phyloP scores from a whole-genome alignment of 83 land plant species.

The Isoetes engelmannii region DNA sequence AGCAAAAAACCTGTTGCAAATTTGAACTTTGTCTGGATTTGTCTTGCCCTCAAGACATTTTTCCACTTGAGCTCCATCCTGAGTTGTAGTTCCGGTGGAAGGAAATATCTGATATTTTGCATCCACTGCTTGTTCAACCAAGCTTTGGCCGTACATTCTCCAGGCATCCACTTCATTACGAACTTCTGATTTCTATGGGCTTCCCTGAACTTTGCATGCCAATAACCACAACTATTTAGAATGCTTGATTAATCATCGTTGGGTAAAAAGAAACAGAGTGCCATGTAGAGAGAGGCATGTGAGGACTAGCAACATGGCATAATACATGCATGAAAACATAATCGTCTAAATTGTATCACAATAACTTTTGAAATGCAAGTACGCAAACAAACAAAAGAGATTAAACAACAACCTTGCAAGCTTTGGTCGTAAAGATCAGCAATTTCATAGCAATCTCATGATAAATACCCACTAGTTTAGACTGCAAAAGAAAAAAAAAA shows the following conservation, averaged over 20 bases:
- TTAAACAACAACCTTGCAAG: slow-evolving; percentile 9
- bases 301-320: too few species aligned
- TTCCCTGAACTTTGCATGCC: too few species aligned
- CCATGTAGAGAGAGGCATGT: too few species aligned
- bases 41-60: slow-evolving; percentile 22
- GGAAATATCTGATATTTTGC: slow-evolving; percentile 29
- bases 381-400: neutral
- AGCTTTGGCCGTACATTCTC: slow-evolving; percentile 31
- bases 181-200: too few species aligned
- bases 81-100: slow-evolving; percentile 27
- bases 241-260: too few species aligned
- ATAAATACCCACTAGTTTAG: slow-evolving; percentile 13
- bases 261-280: too few species aligned
- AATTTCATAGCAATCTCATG: slow-evolving; percentile 17
- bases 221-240: too few species aligned
- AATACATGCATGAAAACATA: neutral
- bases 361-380: too few species aligned
- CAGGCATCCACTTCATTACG: slow-evolving; percentile 34
- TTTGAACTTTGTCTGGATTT: neutral
- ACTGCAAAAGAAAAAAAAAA: slow-evolving; percentile 10
- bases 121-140: slow-evolving; percentile 29
- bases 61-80: slow-evolving; percentile 30
- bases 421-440: slow-evolving; percentile 24
- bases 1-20: neutral
- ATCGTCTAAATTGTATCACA: too few species aligned